Conservation (phyloP, 345 rosid genomes). For the Trapa incisa region DNA sequence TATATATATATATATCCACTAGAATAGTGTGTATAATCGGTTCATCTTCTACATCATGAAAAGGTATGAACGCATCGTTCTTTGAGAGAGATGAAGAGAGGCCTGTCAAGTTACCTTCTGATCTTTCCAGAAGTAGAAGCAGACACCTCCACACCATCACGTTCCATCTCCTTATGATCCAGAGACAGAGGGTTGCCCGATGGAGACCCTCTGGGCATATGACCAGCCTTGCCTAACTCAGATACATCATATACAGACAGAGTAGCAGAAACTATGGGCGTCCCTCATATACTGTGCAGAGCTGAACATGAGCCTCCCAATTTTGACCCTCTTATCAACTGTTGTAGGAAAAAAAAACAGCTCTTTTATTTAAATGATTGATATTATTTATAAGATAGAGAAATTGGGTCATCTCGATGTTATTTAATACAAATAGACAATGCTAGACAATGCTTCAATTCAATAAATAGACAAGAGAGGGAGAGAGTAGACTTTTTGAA, state of each 20-base stretch:
- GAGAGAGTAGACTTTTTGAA: not conserved
- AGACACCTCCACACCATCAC: not conserved
- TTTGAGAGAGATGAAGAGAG: not conserved
- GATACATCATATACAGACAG: too few species aligned
- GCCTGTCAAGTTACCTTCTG: not conserved
- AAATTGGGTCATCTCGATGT: too few species aligned
- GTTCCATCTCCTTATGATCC: slow-evolving; percentile 2
- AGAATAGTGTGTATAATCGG: too few species aligned
- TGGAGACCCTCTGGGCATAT: not conserved
- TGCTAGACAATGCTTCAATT: too few species aligned
- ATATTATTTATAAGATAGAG: too few species aligned
- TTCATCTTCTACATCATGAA: too few species aligned
- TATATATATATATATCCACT: too few species aligned
- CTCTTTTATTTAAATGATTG: too few species aligned
- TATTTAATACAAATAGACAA: too few species aligned
- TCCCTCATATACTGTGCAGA: not conserved
- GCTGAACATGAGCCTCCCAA: not conserved
- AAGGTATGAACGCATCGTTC: too few species aligned
- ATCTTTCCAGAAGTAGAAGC: not conserved
- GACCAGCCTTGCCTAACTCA: not conserved
- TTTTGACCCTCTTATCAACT: not conserved
- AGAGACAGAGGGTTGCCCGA: not conserved
- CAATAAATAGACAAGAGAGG: too few species aligned
- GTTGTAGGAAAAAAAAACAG: too few species aligned
- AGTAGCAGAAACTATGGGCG: not conserved